Percentiles rank a stretch among this genome's conserved stretches.
Evolutionary conservation across 345 rosid species (phyloP).

Genomic region (Eucalyptus erythrocorys): DNA sequence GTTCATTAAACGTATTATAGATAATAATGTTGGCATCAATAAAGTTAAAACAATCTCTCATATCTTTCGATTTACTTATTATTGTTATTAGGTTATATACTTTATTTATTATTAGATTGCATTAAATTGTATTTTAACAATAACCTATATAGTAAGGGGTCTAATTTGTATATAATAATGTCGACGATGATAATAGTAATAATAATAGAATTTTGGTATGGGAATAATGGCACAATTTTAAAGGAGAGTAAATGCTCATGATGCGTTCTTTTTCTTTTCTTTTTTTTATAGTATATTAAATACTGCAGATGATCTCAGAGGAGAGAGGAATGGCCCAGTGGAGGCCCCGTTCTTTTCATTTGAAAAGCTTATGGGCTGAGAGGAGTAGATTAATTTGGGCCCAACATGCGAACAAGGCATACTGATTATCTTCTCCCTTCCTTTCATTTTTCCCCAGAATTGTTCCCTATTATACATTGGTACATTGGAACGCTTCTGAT

Average conservation of each 20-base stretch:
- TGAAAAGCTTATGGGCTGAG: background rate
- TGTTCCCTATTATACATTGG: background rate
- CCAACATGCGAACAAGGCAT: background rate
- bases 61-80: too few species aligned
- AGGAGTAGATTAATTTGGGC: background rate
- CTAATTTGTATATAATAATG: too few species aligned
- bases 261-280: rapidly evolving
- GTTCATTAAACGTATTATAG: background rate
- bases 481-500: background rate
- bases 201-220: background rate
- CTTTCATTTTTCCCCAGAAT: background rate
- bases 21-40: too few species aligned
- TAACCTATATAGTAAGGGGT: background rate
- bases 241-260: background rate
- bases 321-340: background rate
- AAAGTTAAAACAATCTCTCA: too few species aligned
- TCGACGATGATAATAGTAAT: background rate
- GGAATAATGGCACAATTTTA: background rate
- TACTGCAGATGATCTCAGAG: background rate
- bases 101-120: background rate
- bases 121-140: background rate
- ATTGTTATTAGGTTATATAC: background rate
- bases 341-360: background rate
- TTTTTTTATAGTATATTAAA: too few species aligned
- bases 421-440: background rate